These are phyloP conservation scores for Fusarium hostae DNA, from an alignment of 2,329 filamentous ascomycete species.

Conservation along the genomic window DNA sequence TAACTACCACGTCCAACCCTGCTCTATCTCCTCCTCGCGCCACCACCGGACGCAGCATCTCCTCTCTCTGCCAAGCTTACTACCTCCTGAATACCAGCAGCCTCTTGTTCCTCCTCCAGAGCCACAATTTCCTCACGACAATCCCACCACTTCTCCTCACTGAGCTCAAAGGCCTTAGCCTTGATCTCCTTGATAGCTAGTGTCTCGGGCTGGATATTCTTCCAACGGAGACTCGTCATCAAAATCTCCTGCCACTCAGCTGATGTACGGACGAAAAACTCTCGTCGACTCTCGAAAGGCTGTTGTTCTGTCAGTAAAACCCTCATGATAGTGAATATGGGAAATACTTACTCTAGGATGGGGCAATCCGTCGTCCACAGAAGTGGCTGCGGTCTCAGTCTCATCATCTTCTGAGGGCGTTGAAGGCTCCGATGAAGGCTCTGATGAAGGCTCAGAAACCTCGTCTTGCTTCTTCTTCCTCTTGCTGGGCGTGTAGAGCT, in stretches of 20 bases:
- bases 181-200: slow-evolving; percentile 91
- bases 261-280: slow-evolving; percentile 90
- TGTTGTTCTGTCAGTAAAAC: slow-evolving; percentile 50
- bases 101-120: slow-evolving; percentile 95
- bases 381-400: slow-evolving; percentile 59
- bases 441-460: slow-evolving; percentile 53
- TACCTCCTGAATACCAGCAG: slow-evolving; percentile 92
- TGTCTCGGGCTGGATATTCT: slow-evolving; percentile 72
- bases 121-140: slow-evolving; percentile 91
- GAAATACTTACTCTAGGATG: slow-evolving; percentile 65
- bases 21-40: slow-evolving; percentile 48
- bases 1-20: not conserved
- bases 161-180: slow-evolving; percentile 87
- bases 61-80: slow-evolving; percentile 84
- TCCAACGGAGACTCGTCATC: slow-evolving; percentile 78
- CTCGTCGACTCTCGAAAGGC: slow-evolving; percentile 89
- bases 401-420: slow-evolving; percentile 57
- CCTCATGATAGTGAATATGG: not conserved
- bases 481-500: slow-evolving; percentile 62
- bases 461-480: slow-evolving; percentile 65
- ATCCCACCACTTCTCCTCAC: slow-evolving; percentile 99
- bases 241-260: slow-evolving; percentile 91
- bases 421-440: slow-evolving; percentile 41
- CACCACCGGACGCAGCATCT: slow-evolving; percentile 58
- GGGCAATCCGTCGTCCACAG: slow-evolving; percentile 79